These are phyloP conservation scores for Monascus ruber DNA, from an alignment of 2,329 filamentous ascomycete species.

Conservation along the genomic window DNA sequence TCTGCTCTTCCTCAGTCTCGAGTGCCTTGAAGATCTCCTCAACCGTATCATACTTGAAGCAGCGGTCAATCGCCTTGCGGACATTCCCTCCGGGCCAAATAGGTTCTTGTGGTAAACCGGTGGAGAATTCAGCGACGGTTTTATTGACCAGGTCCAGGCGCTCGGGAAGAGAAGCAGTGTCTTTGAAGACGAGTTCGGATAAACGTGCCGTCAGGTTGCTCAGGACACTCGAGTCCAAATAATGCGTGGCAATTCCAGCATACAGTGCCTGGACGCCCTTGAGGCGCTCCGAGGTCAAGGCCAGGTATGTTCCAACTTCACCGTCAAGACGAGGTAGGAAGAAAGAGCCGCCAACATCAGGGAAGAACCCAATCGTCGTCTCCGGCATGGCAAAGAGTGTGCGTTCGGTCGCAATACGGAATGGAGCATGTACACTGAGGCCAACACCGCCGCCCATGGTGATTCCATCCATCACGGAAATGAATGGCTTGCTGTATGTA, in stretches of 20 bases:
- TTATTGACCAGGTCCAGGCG: constrained; percentile 65
- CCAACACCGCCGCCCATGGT: constrained; percentile 98
- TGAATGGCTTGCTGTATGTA: constrained; percentile 83
- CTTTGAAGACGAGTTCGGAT: constrained; percentile 78
- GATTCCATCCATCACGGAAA: constrained; percentile 93
- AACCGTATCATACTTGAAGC: constrained; percentile 58
- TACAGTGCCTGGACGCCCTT: constrained; percentile 80
- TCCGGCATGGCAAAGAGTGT: constrained; percentile 98
- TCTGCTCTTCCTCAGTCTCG: constrained; percentile 41
- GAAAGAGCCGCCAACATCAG: constrained; percentile 92
- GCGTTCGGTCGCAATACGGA: constrained; percentile 90
- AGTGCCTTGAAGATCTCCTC: constrained; percentile 61
- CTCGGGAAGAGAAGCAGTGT: constrained; percentile 53
- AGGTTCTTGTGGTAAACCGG: constrained; percentile 62
- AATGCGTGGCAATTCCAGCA: constrained; percentile 87
- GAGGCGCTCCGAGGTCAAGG: constrained; percentile 75
- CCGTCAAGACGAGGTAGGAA: constrained; percentile 88
- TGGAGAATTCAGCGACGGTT: constrained; percentile 85
- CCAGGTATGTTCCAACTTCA: constrained; percentile 78
- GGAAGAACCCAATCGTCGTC: constrained; percentile 97
- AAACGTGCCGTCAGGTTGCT: constrained; percentile 72
- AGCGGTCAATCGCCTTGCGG: constrained; percentile 73
- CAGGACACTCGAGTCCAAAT: constrained; percentile 81
- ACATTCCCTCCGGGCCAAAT: constrained; percentile 57
- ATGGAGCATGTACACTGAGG: constrained; percentile 84